phyloP scores from a whole-genome alignment of 495 filamentous ascomycete genomes.

The Penicillium steckii region DNA sequence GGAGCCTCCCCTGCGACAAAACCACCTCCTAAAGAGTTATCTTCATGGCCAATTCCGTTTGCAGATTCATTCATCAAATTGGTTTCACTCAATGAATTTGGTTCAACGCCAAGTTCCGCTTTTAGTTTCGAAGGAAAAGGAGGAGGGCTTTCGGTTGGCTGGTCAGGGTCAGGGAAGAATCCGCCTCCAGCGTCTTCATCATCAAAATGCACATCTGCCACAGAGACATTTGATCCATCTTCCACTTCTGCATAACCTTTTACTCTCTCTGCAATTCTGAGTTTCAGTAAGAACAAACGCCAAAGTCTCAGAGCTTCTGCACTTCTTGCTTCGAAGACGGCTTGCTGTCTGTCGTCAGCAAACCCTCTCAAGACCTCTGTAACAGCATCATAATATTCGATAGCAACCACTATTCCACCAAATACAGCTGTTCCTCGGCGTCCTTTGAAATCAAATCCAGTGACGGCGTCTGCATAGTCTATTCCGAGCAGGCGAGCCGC shows the following conservation, averaged over 20 bases:
- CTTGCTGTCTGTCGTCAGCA: constrained; percentile 56
- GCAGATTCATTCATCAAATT: background rate
- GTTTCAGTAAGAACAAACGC: constrained; percentile 69
- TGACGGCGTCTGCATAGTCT: constrained; percentile 87
- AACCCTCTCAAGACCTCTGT: constrained; percentile 64
- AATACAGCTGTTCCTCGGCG: constrained; percentile 77
- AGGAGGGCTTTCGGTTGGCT: constrained; percentile 17
- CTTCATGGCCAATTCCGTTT: background rate
- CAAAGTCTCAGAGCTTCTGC: constrained; percentile 65
- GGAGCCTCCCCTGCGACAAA: constrained; percentile 25
- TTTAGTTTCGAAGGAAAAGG: background rate
- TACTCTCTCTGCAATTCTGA: constrained; percentile 78
- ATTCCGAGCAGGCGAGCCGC: constrained; percentile 77
- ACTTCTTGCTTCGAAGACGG: constrained; percentile 54
- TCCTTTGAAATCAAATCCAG: constrained; percentile 83
- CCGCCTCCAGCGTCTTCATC: constrained; percentile 34
- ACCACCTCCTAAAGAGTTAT: constrained; percentile 4
- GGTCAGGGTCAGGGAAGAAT: constrained; percentile 49
- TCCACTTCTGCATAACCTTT: constrained; percentile 59
- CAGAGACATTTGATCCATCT: constrained; percentile 28
- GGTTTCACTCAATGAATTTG: background rate
- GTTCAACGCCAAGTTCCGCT: background rate
- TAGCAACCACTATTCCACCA: constrained; percentile 72
- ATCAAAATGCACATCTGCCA: constrained; percentile 21
- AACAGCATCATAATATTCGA: constrained; percentile 68